Evolutionary conservation across 2,329 filamentous ascomycete species (phyloP).

Genomic region (Elsinoe necatrix): DNA sequence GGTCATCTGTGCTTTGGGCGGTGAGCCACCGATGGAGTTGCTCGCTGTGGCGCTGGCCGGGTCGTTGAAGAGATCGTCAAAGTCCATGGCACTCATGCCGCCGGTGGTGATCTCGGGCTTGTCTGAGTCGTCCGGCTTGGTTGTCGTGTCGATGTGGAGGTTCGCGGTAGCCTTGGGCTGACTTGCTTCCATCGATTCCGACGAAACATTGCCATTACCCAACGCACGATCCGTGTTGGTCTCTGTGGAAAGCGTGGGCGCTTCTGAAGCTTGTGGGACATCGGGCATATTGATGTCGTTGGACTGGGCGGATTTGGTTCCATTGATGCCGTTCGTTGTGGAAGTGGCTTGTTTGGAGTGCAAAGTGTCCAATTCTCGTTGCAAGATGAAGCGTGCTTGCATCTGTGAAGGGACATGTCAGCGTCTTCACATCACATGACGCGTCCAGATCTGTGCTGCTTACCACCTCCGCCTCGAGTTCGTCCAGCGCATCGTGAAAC

Average conservation of each 20-base stretch:
- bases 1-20: slow-evolving; percentile 1
- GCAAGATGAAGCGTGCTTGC: slow-evolving; percentile 27
- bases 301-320: slow-evolving; percentile 15
- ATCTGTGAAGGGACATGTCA: slow-evolving; percentile 21
- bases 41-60: slow-evolving; percentile 19
- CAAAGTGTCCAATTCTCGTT: slow-evolving; percentile 28
- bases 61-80: slow-evolving; percentile 31
- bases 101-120: slow-evolving; percentile 15
- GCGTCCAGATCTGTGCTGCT: slow-evolving; percentile 14
- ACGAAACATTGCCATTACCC: background rate
- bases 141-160: background rate
- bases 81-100: slow-evolving; percentile 25
- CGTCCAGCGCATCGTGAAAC: slow-evolving; percentile 46
- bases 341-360: slow-evolving; percentile 20
- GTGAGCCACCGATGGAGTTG: slow-evolving; percentile 21
- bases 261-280: slow-evolving; percentile 12
- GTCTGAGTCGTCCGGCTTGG: background rate
- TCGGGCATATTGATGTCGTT: slow-evolving; percentile 18
- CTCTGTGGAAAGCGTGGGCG: background rate
- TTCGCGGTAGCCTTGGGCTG: background rate
- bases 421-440: background rate
- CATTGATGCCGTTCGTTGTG: slow-evolving; percentile 4
- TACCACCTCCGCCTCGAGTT: slow-evolving; percentile 41
- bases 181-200: slow-evolving; percentile 12
- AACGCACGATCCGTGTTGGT: background rate